Evolutionary conservation across 2,329 filamentous ascomycete genomes (phyloP), one percentile per base, ranked within the genome.

Genomic region (Hymenoscyphus albidus): DNA sequence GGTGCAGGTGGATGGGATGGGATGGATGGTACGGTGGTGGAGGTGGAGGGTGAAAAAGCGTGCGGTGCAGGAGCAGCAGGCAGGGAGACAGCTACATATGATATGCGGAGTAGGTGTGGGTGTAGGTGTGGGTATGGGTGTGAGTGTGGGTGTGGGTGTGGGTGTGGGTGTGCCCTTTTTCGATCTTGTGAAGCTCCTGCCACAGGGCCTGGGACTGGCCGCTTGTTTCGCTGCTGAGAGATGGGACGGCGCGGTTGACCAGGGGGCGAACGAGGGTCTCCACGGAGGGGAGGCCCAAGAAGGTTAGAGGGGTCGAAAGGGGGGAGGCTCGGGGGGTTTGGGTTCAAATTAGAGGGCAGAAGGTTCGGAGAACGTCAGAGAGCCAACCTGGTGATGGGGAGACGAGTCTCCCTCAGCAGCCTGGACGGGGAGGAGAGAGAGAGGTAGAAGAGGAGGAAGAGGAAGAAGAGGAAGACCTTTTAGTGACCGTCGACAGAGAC

Each of bases 221-320:
- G 48, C 48, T 51, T 51, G 48, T 51, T 27, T 51, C 48, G 48
- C 48, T 22, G 48, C 18, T 51, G 48, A 51, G 48, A 51, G 48
- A 22, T 51, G 48, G 48, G 48, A 51, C 48, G 48, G 48, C 48
- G 48, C 18, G 48, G 48, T 54, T 54, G 48, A 54, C n/a, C 48
- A 54, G 48, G 48, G 48, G 48, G 13, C 7, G 10, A 18, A 35
- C 35, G 18, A 54, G 48, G 48, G 48, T 54, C 22, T 54, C 7
- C 48, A 54, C 48, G 48, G 48, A 54, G 48, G n/a, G 48, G 48
- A 54, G 22, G 48, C 48, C 22, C 48, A 54, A 54, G 48, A 61
- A 54, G 48, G 48, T 54, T 54, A 54, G 18, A 22, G 44, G 18
- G 22, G 22, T 18, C 48, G 13, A 18, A 22, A 22, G 48, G 48